A percentile compares a stretch with the other conserved stretches of the same genome.
Conservation (phyloP, 208 protist genomes). For the Leishmania major region DNA sequence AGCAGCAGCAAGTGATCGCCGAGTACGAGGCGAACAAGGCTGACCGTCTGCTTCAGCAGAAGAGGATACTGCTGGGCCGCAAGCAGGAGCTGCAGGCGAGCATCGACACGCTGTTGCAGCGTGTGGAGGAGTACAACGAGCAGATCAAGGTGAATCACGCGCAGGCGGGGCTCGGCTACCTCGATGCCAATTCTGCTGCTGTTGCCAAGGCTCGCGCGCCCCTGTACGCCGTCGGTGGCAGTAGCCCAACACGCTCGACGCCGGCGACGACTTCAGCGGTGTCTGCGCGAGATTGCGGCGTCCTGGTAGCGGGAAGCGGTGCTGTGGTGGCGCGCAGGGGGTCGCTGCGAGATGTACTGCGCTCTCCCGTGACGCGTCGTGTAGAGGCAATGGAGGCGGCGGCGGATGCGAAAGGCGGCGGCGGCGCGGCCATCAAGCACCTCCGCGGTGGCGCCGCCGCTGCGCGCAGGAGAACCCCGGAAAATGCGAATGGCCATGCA, state of each 20-base stretch:
- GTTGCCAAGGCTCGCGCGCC: not conserved
- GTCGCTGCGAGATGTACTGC: slow-evolving; percentile 25
- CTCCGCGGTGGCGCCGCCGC: slow-evolving; percentile 7
- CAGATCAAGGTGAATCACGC: slow-evolving; percentile 30
- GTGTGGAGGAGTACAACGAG: slow-evolving; percentile 24
- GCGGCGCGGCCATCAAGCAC: not conserved
- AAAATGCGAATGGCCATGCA: not conserved
- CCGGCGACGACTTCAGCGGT: not conserved
- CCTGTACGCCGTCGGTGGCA: not conserved
- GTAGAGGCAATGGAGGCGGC: not conserved
- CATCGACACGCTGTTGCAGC: slow-evolving; percentile 18
- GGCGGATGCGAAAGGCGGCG: not conserved
- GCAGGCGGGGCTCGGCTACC: slow-evolving; percentile 3
- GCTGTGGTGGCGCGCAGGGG: slow-evolving; percentile 1
- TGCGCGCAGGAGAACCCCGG: not conserved
- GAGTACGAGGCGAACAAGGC: slow-evolving; percentile 23
- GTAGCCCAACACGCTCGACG: not conserved
- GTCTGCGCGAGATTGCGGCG: not conserved
- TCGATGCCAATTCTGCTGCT: not conserved
- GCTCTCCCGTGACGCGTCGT: slow-evolving; percentile 1
- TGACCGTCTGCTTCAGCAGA: slow-evolving; percentile 9
- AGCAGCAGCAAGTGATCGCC: slow-evolving; percentile 7
- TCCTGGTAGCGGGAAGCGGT: not conserved
- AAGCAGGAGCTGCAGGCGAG: slow-evolving; percentile 27
- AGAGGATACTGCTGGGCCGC: slow-evolving; percentile 4